Percentiles rank a stretch among this genome's conserved stretches.
phyloP scores from a whole-genome alignment of 495 filamentous ascomycete genomes.

The Penicillium crystallinum region DNA sequence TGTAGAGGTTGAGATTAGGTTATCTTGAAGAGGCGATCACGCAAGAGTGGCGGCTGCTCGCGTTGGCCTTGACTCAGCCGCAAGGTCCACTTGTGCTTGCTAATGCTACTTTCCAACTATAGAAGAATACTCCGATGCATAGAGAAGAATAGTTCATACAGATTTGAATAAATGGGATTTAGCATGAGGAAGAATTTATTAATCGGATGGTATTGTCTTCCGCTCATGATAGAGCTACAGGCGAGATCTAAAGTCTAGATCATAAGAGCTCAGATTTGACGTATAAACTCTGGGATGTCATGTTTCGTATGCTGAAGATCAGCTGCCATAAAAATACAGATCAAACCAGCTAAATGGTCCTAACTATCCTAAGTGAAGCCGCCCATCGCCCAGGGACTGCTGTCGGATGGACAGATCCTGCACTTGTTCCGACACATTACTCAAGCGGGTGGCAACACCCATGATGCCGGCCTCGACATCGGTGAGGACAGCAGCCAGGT shows the following conservation, averaged over 20 bases:
- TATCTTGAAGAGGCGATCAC: constrained; percentile 28
- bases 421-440: constrained; percentile 61
- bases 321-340: constrained; percentile 5
- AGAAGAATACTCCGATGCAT: too few relatives aligned
- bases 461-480: constrained; percentile 78
- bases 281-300: background rate
- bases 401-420: constrained; percentile 61
- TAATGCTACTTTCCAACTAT: too few relatives aligned
- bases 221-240: background rate
- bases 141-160: too few relatives aligned
- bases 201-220: too few relatives aligned
- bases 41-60: constrained; percentile 23
- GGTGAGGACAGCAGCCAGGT: constrained; percentile 62
- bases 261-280: background rate
- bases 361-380: constrained; percentile 16
- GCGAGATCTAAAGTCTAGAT: background rate
- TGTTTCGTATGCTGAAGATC: constrained; percentile 6
- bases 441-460: constrained; percentile 67
- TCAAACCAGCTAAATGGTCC: background rate
- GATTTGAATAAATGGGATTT: too few relatives aligned
- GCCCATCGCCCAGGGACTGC: constrained; percentile 25
- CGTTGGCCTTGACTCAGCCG: background rate
- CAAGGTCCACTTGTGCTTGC: too few relatives aligned
- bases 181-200: too few relatives aligned
- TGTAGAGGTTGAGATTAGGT: constrained; percentile 23